phyloP scores from a whole-genome alignment of 345 rosid genomes.

The Bruguiera sexangula region DNA sequence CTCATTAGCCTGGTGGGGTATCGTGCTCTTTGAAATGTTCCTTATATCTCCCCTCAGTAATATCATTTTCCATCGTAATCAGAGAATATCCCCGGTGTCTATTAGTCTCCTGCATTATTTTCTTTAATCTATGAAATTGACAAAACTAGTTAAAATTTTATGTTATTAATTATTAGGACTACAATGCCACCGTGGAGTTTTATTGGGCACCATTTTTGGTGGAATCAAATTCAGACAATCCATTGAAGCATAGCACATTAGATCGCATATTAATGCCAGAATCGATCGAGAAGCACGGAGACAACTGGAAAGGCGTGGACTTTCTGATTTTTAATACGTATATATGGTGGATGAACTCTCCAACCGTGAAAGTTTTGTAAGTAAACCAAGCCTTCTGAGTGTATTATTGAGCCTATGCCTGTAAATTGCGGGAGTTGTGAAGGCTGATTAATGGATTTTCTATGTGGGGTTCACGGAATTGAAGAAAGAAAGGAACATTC shows the following conservation, averaged over 20 bases:
- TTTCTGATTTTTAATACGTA: conserved; percentile 59
- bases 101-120: neutral
- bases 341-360: conserved; percentile 60
- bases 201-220: conserved; percentile 75
- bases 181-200: conserved; percentile 51
- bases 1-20: neutral
- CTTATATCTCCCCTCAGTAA: neutral
- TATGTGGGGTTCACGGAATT: neutral
- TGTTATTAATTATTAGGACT: conserved; percentile 40
- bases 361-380: conserved; percentile 52
- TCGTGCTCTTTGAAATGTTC: neutral
- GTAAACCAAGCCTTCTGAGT: conserved; percentile 11
- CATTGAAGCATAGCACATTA: conserved; percentile 43
- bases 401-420: neutral
- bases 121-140: neutral
- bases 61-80: neutral
- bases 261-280: conserved; percentile 43
- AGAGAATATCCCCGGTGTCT: neutral
- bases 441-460: neutral
- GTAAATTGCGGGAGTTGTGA: neutral
- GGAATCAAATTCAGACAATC: conserved; percentile 57
- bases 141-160: neutral
- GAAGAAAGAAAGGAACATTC: conserved; percentile 13
- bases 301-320: conserved; percentile 49
- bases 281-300: conserved; percentile 58